phyloP scores from a whole-genome alignment of 129 eudicot species.

The Solidago caesia region DNA sequence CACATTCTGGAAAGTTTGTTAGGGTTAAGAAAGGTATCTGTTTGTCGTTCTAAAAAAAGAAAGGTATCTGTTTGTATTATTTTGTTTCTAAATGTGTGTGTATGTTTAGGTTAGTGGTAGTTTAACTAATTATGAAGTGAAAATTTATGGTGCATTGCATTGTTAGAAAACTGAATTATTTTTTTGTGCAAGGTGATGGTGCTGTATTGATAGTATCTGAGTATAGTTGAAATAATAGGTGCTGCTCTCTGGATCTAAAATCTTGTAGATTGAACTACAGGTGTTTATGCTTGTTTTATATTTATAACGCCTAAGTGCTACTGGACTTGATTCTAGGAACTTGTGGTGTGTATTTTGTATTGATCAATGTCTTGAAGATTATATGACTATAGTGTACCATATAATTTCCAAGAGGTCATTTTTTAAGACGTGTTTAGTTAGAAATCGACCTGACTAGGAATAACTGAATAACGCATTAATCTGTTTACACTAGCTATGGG shows the following conservation, averaged over 20 bases:
- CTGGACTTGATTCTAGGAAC: too few species aligned
- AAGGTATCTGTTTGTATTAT: slow-evolving; percentile 37
- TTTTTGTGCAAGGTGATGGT: not conserved
- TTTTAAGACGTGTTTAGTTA: not conserved
- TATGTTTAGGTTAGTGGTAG: not conserved
- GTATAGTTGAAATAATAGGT: not conserved
- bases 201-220: not conserved
- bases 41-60: too few species aligned
- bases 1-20: slow-evolving; percentile 63
- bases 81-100: not conserved
- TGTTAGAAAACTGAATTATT: not conserved
- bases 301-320: too few species aligned
- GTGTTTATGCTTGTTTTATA: not conserved
- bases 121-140: slow-evolving; percentile 2
- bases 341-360: too few species aligned
- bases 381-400: too few species aligned
- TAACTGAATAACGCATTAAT: not conserved
- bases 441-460: not conserved
- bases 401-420: too few species aligned
- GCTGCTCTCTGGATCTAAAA: not conserved
- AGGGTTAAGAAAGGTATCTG: slow-evolving; percentile 64
- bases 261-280: too few species aligned
- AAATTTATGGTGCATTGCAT: not conserved
- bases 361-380: too few species aligned
- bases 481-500: not conserved